Conservation (phyloP, 2,329 filamentous ascomycete genomes). For the Colletotrichum magnum region DNA sequence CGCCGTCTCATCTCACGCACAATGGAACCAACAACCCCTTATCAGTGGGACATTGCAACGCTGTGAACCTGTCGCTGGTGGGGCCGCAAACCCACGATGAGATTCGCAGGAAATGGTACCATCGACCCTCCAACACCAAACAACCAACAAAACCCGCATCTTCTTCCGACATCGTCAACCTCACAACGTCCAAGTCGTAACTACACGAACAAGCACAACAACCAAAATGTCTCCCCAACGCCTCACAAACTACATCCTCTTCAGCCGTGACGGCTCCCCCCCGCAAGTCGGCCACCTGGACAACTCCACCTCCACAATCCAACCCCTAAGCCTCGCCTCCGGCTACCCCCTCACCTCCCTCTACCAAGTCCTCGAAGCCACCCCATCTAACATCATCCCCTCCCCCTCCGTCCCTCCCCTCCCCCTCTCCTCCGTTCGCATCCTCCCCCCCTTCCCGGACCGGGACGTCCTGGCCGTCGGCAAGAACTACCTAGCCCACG, state of each 20-base stretch:
- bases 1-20: too few relatives aligned
- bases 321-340: conserved; percentile 60
- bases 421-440: conserved; percentile 53
- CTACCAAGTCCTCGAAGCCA: conserved; percentile 66
- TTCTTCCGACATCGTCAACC: not conserved
- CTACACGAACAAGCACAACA: conserved; percentile 1
- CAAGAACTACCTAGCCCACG: conserved; percentile 71
- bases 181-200: not conserved
- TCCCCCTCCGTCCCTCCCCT: conserved; percentile 44
- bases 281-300: conserved; percentile 30
- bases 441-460: conserved; percentile 62
- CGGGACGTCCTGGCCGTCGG: conserved; percentile 69
- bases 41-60: not conserved
- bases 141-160: conserved; percentile 1
- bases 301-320: conserved; percentile 45
- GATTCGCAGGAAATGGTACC: conserved; percentile 36
- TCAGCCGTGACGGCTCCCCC: not conserved
- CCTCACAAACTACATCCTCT: conserved; percentile 23
- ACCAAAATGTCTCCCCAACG: not conserved
- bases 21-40: too few relatives aligned
- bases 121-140: conserved; percentile 10
- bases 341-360: conserved; percentile 62
- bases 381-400: conserved; percentile 54
- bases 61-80: not conserved
- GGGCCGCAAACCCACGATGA: conserved; percentile 16